A percentile compares a stretch with the other conserved stretches of the same genome.
These are phyloP conservation scores for Chiua virens DNA, from an alignment of 768 basidiomycete species.

Conservation along the genomic window DNA sequence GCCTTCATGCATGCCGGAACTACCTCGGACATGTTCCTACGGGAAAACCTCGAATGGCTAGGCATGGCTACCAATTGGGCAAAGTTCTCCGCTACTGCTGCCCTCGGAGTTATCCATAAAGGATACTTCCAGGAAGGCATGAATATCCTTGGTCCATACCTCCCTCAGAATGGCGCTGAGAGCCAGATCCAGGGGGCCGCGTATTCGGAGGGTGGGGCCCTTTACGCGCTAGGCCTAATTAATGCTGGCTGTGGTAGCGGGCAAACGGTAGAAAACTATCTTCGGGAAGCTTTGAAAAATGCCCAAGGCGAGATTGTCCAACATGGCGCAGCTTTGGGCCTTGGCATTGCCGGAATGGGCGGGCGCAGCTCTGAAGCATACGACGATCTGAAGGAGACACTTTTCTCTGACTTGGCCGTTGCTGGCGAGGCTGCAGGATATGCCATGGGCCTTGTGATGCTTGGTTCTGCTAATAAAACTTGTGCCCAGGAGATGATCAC, in stretches of 20 bases:
- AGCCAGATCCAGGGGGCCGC: constrained; percentile 75
- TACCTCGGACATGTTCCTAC: constrained; percentile 88
- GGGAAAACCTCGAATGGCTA: constrained; percentile 97
- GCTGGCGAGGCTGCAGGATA: constrained; percentile 96
- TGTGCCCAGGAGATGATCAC: constrained; percentile 92
- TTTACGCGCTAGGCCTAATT: constrained; percentile 93
- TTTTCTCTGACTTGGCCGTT: constrained; percentile 93
- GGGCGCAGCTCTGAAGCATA: constrained; percentile 87
- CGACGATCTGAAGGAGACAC: constrained; percentile 83
- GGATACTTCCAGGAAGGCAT: constrained; percentile 94
- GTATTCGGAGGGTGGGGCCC: constrained; percentile 94
- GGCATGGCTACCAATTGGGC: constrained; percentile 96
- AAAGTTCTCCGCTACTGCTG: constrained; percentile 97
- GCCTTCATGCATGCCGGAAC: constrained; percentile 99
- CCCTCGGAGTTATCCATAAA: constrained; percentile 96
- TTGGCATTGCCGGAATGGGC: constrained; percentile 96
- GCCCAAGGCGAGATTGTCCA: constrained; percentile 87
- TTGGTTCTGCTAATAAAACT: constrained; percentile 83
- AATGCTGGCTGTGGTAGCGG: constrained; percentile 86
- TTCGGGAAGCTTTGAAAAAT: constrained; percentile 75
- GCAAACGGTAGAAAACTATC: constrained; percentile 66
- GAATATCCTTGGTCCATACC: constrained; percentile 90
- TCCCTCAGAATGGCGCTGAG: constrained; percentile 76
- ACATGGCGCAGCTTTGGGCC: constrained; percentile 94
- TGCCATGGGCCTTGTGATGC: constrained; percentile 97